These are phyloP conservation scores for Fragaria ananassa DNA, from an alignment of 306 rosid genomes.

Conservation along the genomic window DNA sequence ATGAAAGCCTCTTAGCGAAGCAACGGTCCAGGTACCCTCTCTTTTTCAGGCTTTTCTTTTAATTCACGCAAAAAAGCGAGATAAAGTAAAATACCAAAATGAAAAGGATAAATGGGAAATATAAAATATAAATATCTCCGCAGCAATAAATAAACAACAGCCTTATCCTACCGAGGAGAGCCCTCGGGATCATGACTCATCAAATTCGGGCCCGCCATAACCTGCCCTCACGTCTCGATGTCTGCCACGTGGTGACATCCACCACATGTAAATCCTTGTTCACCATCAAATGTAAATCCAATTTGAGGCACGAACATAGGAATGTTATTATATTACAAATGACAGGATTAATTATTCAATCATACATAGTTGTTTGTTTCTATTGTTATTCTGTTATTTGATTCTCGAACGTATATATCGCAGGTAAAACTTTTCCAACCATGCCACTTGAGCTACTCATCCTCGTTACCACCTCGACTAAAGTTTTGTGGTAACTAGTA, in stretches of 20 bases:
- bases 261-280: conserved; percentile 4
- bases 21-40: conserved; percentile 34
- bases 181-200: conserved; percentile 40
- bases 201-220: conserved; percentile 1
- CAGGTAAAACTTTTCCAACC: no score
- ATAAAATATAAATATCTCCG: background rate
- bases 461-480: background rate
- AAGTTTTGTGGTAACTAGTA: background rate
- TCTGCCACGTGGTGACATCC: conserved; percentile 42
- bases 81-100: background rate
- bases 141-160: conserved; percentile 10
- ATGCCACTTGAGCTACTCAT: no score
- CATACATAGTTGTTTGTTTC: no score
- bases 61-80: conserved; percentile 31
- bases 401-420: no score
- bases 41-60: conserved; percentile 36
- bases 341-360: no score
- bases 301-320: no score
- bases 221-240: conserved; percentile 25
- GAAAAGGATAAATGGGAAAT: background rate
- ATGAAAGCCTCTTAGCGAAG: conserved; percentile 39
- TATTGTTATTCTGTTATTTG: no score
- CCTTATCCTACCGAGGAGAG: conserved; percentile 33
- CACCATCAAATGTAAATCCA: background rate
- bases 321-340: no score